Percentiles rank a stretch among this genome's conserved stretches.
phyloP scores from a whole-genome alignment of 2,329 filamentous ascomycete genomes.

The Trichothecium roseum region DNA sequence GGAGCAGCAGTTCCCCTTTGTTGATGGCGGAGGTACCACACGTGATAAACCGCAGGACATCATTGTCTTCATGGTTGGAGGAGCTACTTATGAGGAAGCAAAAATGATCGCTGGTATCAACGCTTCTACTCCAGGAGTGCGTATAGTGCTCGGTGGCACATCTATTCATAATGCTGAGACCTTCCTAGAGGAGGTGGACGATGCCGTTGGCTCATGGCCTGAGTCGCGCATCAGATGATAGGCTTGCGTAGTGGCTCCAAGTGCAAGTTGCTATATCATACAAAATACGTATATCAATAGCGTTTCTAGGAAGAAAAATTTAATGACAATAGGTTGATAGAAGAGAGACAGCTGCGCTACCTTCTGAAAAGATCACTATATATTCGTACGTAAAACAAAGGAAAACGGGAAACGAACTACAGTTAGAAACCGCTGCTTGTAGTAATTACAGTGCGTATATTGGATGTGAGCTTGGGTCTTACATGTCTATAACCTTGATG shows the following conservation, averaged over 20 bases:
- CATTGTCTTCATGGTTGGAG: conserved; percentile 87
- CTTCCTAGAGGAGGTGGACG: conserved; percentile 86
- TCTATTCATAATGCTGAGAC: conserved; percentile 77
- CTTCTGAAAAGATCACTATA: too few species aligned
- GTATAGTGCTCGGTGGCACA: conserved; percentile 84
- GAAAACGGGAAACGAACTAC: too few species aligned
- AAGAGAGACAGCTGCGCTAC: too few species aligned
- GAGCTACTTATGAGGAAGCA: conserved; percentile 91
- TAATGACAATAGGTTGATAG: too few species aligned
- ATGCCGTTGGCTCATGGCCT: conserved; percentile 80
- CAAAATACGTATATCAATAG: too few species aligned
- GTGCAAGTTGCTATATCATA: too few species aligned
- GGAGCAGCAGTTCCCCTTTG: conserved; percentile 84
- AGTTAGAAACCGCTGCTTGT: too few species aligned
- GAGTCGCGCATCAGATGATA: conserved; percentile 35
- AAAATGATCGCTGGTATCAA: conserved; percentile 95
- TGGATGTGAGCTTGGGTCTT: too few species aligned
- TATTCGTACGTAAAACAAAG: too few species aligned
- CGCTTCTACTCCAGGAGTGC: conserved; percentile 75
- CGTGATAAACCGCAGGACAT: conserved; percentile 96
- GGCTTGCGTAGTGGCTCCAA: not conserved
- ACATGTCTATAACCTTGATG: too few species aligned
- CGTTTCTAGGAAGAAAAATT: too few species aligned
- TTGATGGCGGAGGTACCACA: conserved; percentile 78
- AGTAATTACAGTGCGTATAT: too few species aligned